A percentile compares a stretch with the other conserved stretches of the same genome.
phyloP scores from a whole-genome alignment of 257 asterid genomes.

The Asclepias syriaca region DNA sequence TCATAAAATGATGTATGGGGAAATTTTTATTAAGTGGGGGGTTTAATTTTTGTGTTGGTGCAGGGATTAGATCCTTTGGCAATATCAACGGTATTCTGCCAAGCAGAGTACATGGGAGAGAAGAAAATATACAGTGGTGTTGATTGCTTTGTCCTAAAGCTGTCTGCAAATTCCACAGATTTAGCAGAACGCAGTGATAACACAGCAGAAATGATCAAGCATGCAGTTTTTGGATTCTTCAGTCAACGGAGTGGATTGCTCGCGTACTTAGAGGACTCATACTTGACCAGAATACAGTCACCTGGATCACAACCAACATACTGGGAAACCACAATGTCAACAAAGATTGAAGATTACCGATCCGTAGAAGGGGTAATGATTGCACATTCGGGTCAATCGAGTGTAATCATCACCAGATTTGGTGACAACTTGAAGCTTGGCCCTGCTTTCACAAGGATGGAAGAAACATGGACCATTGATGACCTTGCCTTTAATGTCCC shows the following conservation, averaged over 20 bases:
- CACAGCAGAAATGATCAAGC: slow-evolving; percentile 85
- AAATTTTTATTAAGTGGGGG: neutral
- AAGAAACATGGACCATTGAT: slow-evolving; percentile 65
- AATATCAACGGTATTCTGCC: slow-evolving; percentile 55
- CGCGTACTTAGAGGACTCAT: slow-evolving; percentile 66
- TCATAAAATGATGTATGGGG: neutral
- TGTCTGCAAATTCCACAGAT: slow-evolving; percentile 53
- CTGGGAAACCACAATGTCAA: slow-evolving; percentile 75
- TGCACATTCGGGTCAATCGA: slow-evolving; percentile 74
- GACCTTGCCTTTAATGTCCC: slow-evolving; percentile 72
- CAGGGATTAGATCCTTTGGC: slow-evolving; percentile 79
- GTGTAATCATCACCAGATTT: slow-evolving; percentile 55
- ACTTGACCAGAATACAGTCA: slow-evolving; percentile 65
- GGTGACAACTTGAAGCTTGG: slow-evolving; percentile 60
- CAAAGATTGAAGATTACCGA: slow-evolving; percentile 64
- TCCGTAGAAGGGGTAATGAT: slow-evolving; percentile 61
- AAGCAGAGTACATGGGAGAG: slow-evolving; percentile 78
- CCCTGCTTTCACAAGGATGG: slow-evolving; percentile 61
- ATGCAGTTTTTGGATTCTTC: slow-evolving; percentile 62
- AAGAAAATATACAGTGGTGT: slow-evolving; percentile 42
- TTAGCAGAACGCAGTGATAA: slow-evolving; percentile 65
- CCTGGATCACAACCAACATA: slow-evolving; percentile 69
- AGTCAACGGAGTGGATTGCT: slow-evolving; percentile 75
- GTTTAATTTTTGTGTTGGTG: neutral
- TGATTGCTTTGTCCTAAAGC: slow-evolving; percentile 73